Base-by-base conservation (phyloP, 108 stramenopile species). In the Aurantiochytrium sp. region DNA sequence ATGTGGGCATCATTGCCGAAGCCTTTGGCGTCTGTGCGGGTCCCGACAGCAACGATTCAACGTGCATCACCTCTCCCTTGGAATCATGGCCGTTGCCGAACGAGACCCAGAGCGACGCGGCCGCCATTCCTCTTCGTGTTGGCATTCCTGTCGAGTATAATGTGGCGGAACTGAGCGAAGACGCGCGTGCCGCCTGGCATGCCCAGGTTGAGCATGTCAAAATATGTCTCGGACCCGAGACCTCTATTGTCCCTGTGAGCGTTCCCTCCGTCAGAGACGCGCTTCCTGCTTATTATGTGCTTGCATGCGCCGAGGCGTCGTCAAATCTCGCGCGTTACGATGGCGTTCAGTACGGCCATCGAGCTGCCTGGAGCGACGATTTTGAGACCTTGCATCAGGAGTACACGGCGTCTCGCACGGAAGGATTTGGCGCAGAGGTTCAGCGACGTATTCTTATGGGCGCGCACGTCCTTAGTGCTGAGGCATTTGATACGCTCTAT, bases 291-390 rank as follows among this genome's bases (percentile, higher is more conserved):
- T 99, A 98, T 88, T 98, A 98, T 90, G 96, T 98, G 16, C 72
- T 98, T 51, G 97, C 97, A 44, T 95, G 95, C 87, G 97, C 99
- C 8, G 99, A 99, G 92, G 99, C 99, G 16, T 96, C 95, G 59
- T 97, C 97, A 10, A 99, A 99, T 92, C 93, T 99, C 53, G 93
- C 96, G 44, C 94, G 98, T 51, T 99, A 98, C 91, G 98, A 98
- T 94, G 98, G 98, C 16, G 95, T 98, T 60, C 93, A 97, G 35
- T 98, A 96, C 88, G 98, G 98, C 4, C 23, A n/a, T 12, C 45
- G 88, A 91, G 21, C 44, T 16, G 25, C 44, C 10, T 92, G 90
- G 55, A 60, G 87, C 89, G 89, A 90, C 58, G 88, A 4, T 5
- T 44, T 25, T 5, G 60, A 69, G 19, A 58, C 12, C 64, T 19